Evolutionary conservation across 352 stramenopile genomes (phyloP).

Genomic region (Pythium sp.): DNA sequence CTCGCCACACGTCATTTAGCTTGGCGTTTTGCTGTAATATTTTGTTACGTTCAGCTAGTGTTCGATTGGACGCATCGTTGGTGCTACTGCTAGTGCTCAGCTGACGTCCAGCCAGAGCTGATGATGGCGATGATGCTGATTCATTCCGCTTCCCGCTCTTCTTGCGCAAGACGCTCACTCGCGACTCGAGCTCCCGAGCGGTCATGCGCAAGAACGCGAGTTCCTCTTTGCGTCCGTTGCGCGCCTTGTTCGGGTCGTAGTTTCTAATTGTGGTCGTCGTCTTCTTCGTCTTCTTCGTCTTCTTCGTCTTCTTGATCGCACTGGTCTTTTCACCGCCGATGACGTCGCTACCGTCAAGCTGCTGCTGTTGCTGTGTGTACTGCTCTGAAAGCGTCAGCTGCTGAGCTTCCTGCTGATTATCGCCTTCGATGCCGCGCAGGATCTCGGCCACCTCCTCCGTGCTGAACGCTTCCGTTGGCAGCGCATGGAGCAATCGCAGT

Average conservation of each 20-base stretch:
- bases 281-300: not conserved
- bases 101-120: not conserved
- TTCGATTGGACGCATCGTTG: not conserved
- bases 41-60: not conserved
- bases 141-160: not conserved
- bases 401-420: not conserved
- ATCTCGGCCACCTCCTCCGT: not conserved
- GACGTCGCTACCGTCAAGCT: not conserved
- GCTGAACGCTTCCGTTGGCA: not conserved
- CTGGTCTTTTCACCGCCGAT: not conserved
- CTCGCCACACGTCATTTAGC: constrained; percentile 7
- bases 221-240: constrained; percentile 32
- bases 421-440: not conserved
- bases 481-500: not conserved
- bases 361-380: not conserved
- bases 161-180: constrained; percentile 24
- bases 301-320: no score
- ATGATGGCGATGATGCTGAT: not conserved
- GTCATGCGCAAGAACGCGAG: constrained; percentile 32
- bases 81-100: not conserved
- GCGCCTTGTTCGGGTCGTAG: not conserved
- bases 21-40: not conserved
- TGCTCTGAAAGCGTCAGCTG: not conserved
- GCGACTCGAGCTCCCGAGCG: not conserved
- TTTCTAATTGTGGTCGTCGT: not conserved